Percentiles rank a stretch among this genome's conserved stretches.
phyloP scores from a whole-genome alignment of 768 basidiomycete species.

The Dioszegia aurantiaca region DNA sequence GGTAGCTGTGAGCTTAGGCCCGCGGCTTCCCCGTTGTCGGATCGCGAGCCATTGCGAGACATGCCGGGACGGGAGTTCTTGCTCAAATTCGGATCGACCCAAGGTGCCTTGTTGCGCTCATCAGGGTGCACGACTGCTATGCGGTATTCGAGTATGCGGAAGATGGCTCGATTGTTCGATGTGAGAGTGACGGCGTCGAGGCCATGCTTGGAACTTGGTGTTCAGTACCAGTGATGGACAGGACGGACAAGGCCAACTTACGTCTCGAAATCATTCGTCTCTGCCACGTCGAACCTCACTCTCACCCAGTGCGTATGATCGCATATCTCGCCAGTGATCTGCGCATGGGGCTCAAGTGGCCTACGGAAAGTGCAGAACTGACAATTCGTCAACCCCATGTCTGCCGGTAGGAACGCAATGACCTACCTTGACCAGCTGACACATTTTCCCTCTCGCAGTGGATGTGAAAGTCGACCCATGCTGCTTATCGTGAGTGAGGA shows the following conservation, averaged over 20 bases:
- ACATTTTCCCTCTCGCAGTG: slow-evolving; percentile 14
- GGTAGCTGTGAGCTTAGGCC: slow-evolving; percentile 18
- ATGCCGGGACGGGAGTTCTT: no score
- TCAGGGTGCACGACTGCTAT: neutral
- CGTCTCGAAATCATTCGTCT: slow-evolving; percentile 35
- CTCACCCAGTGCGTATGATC: slow-evolving; percentile 28
- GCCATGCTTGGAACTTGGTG: no score
- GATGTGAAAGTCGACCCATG: slow-evolving; percentile 27
- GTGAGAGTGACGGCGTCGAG: slow-evolving; percentile 20
- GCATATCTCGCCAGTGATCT: slow-evolving; percentile 25
- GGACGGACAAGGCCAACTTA: no score
- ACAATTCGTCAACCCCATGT: neutral
- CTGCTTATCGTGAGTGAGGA: slow-evolving; percentile 28
- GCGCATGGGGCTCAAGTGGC: slow-evolving; percentile 18
- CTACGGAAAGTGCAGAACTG: slow-evolving; percentile 34
- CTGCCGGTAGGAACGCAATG: neutral
- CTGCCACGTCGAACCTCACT: slow-evolving; percentile 32
- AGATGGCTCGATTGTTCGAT: slow-evolving; percentile 30
- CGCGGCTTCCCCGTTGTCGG: no score
- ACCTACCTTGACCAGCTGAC: slow-evolving; percentile 29
- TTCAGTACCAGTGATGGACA: no score
- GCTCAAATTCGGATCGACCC: no score
- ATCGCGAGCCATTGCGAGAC: no score
- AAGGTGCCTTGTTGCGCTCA: no score
- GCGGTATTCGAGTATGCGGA: slow-evolving; percentile 23